Percentiles rank a stretch among this genome's conserved stretches.
phyloP scores from a whole-genome alignment of 371 early-diverging fungal genomes.

The Apophysomyces sp. region DNA sequence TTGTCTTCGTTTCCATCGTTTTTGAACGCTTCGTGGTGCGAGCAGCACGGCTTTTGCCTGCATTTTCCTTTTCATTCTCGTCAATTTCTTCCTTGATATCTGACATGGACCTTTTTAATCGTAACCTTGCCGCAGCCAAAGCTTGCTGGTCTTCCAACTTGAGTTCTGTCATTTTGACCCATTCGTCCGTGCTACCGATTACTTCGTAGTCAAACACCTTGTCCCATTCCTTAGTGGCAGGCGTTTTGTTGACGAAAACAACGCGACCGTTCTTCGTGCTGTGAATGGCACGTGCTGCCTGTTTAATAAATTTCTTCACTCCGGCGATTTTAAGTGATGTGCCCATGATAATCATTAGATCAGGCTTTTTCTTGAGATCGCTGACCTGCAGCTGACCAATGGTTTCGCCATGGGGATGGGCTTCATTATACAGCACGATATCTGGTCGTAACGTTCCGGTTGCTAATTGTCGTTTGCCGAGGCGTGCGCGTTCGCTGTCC shows the following conservation, averaged over 20 bases:
- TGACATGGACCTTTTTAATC: slow-evolving; percentile 32
- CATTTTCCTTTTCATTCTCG: slow-evolving; percentile 26
- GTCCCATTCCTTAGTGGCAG: slow-evolving; percentile 79
- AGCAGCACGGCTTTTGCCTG: slow-evolving; percentile 14
- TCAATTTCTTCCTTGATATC: slow-evolving; percentile 28
- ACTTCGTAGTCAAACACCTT: slow-evolving; percentile 87
- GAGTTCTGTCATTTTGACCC: slow-evolving; percentile 42
- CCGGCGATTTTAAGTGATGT: slow-evolving; percentile 97
- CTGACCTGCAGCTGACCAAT: slow-evolving; percentile 70
- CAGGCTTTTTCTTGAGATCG: slow-evolving; percentile 77
- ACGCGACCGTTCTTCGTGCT: slow-evolving; percentile 48
- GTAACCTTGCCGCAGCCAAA: slow-evolving; percentile 10
- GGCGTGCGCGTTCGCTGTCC: slow-evolving; percentile 55
- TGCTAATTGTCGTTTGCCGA: slow-evolving; percentile 74
- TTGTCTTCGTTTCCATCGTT: not conserved
- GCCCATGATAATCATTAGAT: slow-evolving; percentile 96
- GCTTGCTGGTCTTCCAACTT: slow-evolving; percentile 6
- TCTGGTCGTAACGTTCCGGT: slow-evolving; percentile 92
- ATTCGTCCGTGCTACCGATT: slow-evolving; percentile 76
- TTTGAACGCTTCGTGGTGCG: slow-evolving; percentile 1
- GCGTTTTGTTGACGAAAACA: slow-evolving; percentile 65
- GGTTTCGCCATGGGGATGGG: slow-evolving; percentile 85
- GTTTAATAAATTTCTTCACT: slow-evolving; percentile 86
- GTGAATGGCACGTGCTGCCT: slow-evolving; percentile 75
- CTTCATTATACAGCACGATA: slow-evolving; percentile 97